These are phyloP conservation scores for Daucus carota DNA, from an alignment of 129 eudicot species.

Conservation along the genomic window DH1_v3.0 NC_030385.2:46091001-46091500, in stretches of 20 bases:
- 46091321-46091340: constrained; percentile 78
- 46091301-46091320: constrained; percentile 71
- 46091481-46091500: constrained; percentile 60
- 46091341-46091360: constrained; percentile 61
- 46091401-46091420: constrained; percentile 66
- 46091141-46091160: constrained; percentile 61
- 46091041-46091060: constrained; percentile 51
- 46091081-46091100: constrained; percentile 76
- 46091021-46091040: constrained; percentile 77
- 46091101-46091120: constrained; percentile 69
- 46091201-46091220: constrained; percentile 65
- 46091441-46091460: constrained; percentile 56
- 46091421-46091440: constrained; percentile 60
- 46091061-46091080: constrained; percentile 63
- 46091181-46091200: constrained; percentile 62
- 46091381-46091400: constrained; percentile 65
- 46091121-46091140: constrained; percentile 56
- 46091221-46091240: constrained; percentile 55
- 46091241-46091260: constrained; percentile 94
- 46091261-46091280: constrained; percentile 67
- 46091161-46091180: constrained; percentile 70
- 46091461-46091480: constrained; percentile 76
- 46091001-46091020: constrained; percentile 62
- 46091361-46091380: constrained; percentile 80
- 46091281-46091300: constrained; percentile 58